Base-by-base conservation (phyloP, 1,284 basidiomycete species). In the Schizopora paradoxa region DNA sequence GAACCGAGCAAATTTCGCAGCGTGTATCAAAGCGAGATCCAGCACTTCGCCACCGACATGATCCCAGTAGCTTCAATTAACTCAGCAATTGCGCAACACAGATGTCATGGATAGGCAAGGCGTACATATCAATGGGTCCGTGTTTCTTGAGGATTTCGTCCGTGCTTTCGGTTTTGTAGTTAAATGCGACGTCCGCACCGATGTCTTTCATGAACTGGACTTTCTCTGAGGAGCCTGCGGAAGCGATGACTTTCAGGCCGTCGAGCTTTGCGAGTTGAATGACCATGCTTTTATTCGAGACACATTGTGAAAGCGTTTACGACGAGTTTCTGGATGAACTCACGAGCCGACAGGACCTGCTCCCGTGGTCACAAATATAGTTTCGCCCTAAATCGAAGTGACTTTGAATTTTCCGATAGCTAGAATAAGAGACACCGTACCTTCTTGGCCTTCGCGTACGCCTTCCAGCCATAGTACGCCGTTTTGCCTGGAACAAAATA, bases 141-240 rank as follows among this genome's bases (percentile, higher is more conserved):
- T 81, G 69, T 54, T 73, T 71, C 52, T 67, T 65, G 50, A 87
- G 70, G 2, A 80, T 70, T 21, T 76, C 66, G 31, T 62, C 63
- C 8, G 74, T 75, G 36, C 65, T 63, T 13, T 62, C 62, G 0
- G 66, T 74, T 64, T 88, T 89, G 68, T 90, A 89, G 64, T 89
- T 86, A 66, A 89, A 78, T 0, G 73, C 79, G 10, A 78, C 73
- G 57, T 91, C 84, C 4, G 77, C 78, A 0, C 85, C 84, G 35
- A 87, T 61, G 27, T 72, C 61, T 54, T 75, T 74, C 54, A 86
- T 69, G 60, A 77, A 82, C 8, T 68, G 61, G 42, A 82, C 77
- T 61, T 90, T 91, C 43, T 81, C 79, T 6, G 78, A 71, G 0
- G 79, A 77, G 0, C 86, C 85, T 0, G 84, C 82, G 1, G 86